Evolutionary conservation across 192 early-diverging fungal species (phyloP).

Genomic region (Coemansia sp.): DNA sequence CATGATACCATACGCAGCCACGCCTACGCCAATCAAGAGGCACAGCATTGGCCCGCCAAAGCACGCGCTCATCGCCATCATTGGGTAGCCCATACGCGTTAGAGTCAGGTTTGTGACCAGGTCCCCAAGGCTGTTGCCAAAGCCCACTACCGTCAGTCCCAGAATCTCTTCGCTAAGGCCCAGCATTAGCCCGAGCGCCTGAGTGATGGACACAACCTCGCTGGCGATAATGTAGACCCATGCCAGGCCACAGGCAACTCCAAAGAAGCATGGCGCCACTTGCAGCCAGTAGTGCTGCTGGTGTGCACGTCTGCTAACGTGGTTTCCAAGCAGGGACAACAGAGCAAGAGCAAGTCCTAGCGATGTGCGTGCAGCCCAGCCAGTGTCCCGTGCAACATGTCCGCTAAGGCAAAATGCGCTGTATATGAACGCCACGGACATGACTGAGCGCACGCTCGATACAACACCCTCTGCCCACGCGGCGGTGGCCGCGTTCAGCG

Average conservation of each 20-base stretch:
- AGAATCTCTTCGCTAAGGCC: constrained; percentile 81
- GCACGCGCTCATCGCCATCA: constrained; percentile 95
- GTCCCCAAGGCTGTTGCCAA: constrained; percentile 87
- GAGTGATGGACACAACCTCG: constrained; percentile 87
- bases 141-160: constrained; percentile 83
- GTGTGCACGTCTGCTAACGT: not conserved
- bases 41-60: constrained; percentile 94
- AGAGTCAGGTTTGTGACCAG: constrained; percentile 93
- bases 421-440: constrained; percentile 28
- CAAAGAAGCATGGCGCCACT: constrained; percentile 60
- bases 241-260: constrained; percentile 76
- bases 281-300: constrained; percentile 19
- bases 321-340: constrained; percentile 19
- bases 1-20: constrained; percentile 69
- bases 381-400: not conserved
- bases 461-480: constrained; percentile 28
- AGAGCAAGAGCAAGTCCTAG: constrained; percentile 2
- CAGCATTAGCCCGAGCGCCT: constrained; percentile 77
- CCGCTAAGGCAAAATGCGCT: constrained; percentile 11
- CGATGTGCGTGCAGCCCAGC: not conserved
- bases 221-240: constrained; percentile 92
- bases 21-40: constrained; percentile 83
- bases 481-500: not conserved
- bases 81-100: constrained; percentile 87
- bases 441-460: constrained; percentile 22